phyloP scores from a whole-genome alignment of 2,329 filamentous ascomycete genomes.

The Cercospora beticola region DNA sequence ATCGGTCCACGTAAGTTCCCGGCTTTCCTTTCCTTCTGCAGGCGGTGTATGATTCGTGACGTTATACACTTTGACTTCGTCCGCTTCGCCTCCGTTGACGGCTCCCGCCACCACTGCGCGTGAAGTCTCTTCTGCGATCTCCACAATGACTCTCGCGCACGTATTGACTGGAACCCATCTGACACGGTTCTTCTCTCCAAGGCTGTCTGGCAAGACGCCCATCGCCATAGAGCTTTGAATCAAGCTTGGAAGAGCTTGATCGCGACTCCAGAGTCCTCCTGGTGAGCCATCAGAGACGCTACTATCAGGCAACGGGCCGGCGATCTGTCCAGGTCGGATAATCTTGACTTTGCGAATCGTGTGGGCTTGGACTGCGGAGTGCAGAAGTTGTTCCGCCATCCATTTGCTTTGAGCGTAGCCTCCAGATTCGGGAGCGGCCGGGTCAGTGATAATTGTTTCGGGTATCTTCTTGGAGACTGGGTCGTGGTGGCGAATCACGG shows the following conservation, averaged over 20 bases:
- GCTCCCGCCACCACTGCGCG: not conserved
- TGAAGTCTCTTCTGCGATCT: not conserved
- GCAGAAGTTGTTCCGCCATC: constrained; percentile 36
- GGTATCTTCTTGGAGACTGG: constrained; percentile 28
- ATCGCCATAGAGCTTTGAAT: constrained; percentile 52
- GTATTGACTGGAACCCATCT: constrained; percentile 58
- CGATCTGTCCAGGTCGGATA: constrained; percentile 31
- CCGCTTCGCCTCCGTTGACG: not conserved
- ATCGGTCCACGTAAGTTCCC: not conserved
- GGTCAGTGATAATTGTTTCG: constrained; percentile 31
- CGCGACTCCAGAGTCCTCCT: constrained; percentile 51
- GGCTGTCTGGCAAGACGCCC: constrained; percentile 46
- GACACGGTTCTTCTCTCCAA: constrained; percentile 48
- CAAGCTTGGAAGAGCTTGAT: constrained; percentile 57
- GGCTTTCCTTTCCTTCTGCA: not conserved
- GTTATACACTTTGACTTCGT: not conserved
- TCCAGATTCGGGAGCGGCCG: constrained; percentile 21
- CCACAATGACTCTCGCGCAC: not conserved
- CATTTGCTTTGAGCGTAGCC: constrained; percentile 44
- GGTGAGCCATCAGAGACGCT: not conserved
- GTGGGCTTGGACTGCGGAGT: not conserved
- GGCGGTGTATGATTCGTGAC: not conserved
- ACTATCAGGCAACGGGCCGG: constrained; percentile 20
- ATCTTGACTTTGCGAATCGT: constrained; percentile 14
- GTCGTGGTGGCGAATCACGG: not conserved